Evolutionary conservation across 176 grass and related monocot genomes (phyloP).

Genomic region (Oryza brachyantha): DNA sequence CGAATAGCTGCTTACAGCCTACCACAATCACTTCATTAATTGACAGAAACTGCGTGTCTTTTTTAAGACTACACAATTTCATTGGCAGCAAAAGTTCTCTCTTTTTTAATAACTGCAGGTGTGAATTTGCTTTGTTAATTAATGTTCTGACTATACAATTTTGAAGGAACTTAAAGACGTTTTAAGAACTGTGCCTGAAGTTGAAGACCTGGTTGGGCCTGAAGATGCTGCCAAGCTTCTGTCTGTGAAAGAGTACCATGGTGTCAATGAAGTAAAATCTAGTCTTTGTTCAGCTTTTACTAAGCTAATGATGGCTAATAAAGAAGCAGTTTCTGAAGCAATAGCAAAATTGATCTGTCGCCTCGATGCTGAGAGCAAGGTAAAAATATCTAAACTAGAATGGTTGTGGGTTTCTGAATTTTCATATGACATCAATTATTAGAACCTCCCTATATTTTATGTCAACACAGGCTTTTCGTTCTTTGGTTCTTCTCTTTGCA

Average conservation of each 20-base stretch:
- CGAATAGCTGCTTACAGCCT: background rate
- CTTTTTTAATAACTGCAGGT: background rate
- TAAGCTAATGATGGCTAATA: slow-evolving; percentile 72
- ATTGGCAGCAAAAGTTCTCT: background rate
- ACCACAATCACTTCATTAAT: background rate
- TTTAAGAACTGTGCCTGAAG: slow-evolving; percentile 68
- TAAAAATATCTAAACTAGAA: slow-evolving; percentile 17
- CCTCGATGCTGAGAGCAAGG: slow-evolving; percentile 69
- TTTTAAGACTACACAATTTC: background rate
- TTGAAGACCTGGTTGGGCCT: slow-evolving; percentile 51
- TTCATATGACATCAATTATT: background rate
- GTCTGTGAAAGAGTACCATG: slow-evolving; percentile 35
- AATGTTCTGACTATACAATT: slow-evolving; percentile 12
- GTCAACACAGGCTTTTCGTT: background rate
- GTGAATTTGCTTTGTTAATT: background rate
- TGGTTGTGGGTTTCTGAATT: background rate
- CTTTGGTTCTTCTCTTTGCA: background rate
- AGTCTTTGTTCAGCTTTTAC: slow-evolving; percentile 57
- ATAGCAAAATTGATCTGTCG: slow-evolving; percentile 57
- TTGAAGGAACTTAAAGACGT: slow-evolving; percentile 77
- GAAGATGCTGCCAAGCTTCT: slow-evolving; percentile 56
- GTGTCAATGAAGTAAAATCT: slow-evolving; percentile 37
- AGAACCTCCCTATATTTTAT: background rate
- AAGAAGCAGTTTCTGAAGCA: slow-evolving; percentile 55
- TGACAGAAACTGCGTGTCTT: background rate